phyloP scores from a whole-genome alignment of 371 early-diverging fungal genomes.

The Mucor sp. region DNA sequence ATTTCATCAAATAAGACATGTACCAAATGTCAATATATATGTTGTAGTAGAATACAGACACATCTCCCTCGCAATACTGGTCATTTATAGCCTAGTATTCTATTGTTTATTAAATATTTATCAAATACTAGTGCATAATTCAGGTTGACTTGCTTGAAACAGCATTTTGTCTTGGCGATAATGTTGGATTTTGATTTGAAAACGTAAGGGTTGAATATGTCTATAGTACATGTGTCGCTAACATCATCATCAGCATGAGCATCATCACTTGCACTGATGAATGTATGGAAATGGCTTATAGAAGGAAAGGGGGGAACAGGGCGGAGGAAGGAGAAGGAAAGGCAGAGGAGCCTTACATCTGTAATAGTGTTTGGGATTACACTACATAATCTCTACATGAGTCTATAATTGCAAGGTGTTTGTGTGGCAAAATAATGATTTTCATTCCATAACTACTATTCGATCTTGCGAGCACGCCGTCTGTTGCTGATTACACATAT shows the following conservation, averaged over 20 bases:
- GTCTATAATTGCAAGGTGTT: background rate
- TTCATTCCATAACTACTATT: background rate
- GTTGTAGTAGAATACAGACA: background rate
- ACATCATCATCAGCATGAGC: background rate
- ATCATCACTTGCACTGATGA: background rate
- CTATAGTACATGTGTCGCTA: background rate
- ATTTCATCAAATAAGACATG: background rate
- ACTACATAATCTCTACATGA: background rate
- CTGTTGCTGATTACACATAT: background rate
- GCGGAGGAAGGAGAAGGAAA: background rate
- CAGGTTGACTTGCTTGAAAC: background rate
- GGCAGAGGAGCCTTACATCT: background rate
- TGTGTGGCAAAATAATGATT: slow-evolving; percentile 3
- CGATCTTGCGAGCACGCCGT: background rate
- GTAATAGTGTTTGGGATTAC: background rate
- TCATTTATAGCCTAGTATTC: background rate
- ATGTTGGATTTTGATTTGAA: background rate
- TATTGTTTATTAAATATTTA: slow-evolving; percentile 4
- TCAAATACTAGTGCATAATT: background rate
- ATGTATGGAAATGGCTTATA: background rate
- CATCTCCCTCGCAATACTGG: background rate
- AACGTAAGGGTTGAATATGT: slow-evolving; percentile 2
- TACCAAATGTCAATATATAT: background rate
- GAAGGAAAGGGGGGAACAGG: background rate
- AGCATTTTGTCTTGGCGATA: slow-evolving; percentile 1